Percentiles rank a stretch among this genome's conserved stretches.
These are phyloP conservation scores for Mesembryanthemum crystallinum DNA, from an alignment of 148 eudicot genomes.

Conservation along the genomic window DNA sequence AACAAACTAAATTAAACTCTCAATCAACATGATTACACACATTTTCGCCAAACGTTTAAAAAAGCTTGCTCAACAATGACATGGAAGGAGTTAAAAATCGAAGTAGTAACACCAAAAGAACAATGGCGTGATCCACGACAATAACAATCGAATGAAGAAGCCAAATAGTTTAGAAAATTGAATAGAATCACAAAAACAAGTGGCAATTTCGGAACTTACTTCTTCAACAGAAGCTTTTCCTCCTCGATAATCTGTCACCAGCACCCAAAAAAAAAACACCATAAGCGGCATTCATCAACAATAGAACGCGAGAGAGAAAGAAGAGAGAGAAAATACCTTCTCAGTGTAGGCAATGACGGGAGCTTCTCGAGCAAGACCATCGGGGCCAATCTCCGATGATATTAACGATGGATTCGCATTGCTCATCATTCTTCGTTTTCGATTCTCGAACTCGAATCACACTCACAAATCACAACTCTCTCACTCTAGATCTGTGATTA, in stretches of 20 bases:
- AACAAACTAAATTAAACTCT: neutral
- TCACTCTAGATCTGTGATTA: neutral
- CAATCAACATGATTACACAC: neutral
- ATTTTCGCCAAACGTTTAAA: neutral
- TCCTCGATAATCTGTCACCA: slow-evolving; percentile 54
- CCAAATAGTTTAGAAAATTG: neutral
- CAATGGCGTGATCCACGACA: neutral
- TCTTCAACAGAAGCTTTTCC: slow-evolving; percentile 67
- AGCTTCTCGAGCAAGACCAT: slow-evolving; percentile 71
- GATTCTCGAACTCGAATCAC: neutral
- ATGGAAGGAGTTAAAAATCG: too few relatives aligned
- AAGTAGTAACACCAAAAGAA: neutral
- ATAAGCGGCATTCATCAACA: neutral
- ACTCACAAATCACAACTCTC: neutral
- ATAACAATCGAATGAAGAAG: neutral
- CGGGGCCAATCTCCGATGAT: slow-evolving; percentile 76
- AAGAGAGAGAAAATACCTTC: slow-evolving; percentile 41
- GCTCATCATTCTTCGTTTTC: slow-evolving; percentile 33
- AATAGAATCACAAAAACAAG: neutral
- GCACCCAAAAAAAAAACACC: neutral
- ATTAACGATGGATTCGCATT: slow-evolving; percentile 32
- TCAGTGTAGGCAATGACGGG: slow-evolving; percentile 91
- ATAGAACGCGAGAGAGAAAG: neutral
- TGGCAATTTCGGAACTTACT: slow-evolving; percentile 37
- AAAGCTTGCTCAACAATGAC: neutral